phyloP scores from a whole-genome alignment of 176 grass and related monocot species.

The Aegilops bicornis region DNA sequence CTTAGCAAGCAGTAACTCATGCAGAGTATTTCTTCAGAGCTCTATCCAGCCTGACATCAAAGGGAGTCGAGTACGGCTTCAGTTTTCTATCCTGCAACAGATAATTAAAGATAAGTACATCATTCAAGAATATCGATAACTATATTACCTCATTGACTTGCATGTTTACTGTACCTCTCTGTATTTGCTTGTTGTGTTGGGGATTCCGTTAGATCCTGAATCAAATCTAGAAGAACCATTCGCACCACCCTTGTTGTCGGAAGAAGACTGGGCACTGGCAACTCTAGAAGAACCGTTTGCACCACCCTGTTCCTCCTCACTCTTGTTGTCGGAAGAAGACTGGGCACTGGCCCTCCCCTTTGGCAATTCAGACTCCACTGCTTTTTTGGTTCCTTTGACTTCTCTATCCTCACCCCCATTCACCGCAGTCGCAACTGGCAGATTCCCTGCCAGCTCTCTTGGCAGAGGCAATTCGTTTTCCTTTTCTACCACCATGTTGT shows the following conservation, averaged over 20 bases:
- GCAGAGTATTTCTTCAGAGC: constrained; percentile 40
- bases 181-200: constrained; percentile 67
- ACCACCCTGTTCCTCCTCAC: background rate
- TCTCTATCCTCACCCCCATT: constrained; percentile 3
- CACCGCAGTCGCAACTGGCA: background rate
- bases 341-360: background rate
- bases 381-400: background rate
- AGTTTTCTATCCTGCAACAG: constrained; percentile 57
- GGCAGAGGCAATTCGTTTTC: constrained; percentile 6
- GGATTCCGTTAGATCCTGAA: constrained; percentile 47
- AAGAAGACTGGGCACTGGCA: constrained; percentile 4
- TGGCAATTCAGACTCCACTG: background rate
- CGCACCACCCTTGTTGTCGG: background rate
- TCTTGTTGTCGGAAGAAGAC: constrained; percentile 5
- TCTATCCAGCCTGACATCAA: constrained; percentile 60
- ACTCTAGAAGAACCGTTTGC: constrained; percentile 33
- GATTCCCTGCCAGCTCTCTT: background rate
- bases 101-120: constrained; percentile 3
- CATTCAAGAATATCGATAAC: background rate
- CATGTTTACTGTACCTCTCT: constrained; percentile 48
- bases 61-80: constrained; percentile 54
- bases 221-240: constrained; percentile 39
- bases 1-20: constrained; percentile 24
- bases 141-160: constrained; percentile 6
- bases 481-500: background rate